Evolutionary conservation across 495 filamentous ascomycete genomes (phyloP), one percentile per base, ranked within the genome.

Genomic region (Aspergillus ostianus): DNA sequence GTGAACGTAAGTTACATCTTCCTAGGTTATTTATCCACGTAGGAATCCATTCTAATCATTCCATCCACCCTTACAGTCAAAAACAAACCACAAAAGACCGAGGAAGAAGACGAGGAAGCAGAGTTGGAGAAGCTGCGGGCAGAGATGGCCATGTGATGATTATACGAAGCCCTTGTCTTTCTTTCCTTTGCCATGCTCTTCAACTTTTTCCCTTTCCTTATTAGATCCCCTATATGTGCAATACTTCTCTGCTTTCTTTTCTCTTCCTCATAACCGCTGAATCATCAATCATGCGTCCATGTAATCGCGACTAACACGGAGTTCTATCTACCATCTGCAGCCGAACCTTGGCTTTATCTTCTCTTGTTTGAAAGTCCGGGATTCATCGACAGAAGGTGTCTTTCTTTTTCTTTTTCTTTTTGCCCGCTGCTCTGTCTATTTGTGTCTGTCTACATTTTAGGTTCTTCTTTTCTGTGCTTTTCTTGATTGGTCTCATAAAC

Each of bases 91-190:
- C 75, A 78, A 53, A 21, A 49, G 20, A 30, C 32, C 30, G 71
- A 74, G 61, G 85, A 89, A 72, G 93, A 96, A 70, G 93, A 98
- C 85, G 93, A 97, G 68, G 94, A 97, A 72, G 93, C 87, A 64
- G 95, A 99, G 77, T 80, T 99, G 68, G 85, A 87, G 71, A 97
- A 94, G 75, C 73, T 98, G 66, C 92, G 93, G 74, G 93, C 91
- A 46, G 94, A 97, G 77, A 98, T 98, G 94, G 92, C 93, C 57
- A 96, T 97, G 88, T 67, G 71, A 69, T 67, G 45, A 50, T 27
- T 5, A 53, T 55, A 41, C n/a, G 49, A 51, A 41, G 36, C 13
- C 20, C 17, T 32, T 51, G 12, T 23, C 27, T 49, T 51, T 15
- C 26, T 41, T 3, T 15, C 26, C 30, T 3, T 51, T 48, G 53